Conservation (phyloP, 768 basidiomycete species). For the Mrakia hoshinonis region DNA sequence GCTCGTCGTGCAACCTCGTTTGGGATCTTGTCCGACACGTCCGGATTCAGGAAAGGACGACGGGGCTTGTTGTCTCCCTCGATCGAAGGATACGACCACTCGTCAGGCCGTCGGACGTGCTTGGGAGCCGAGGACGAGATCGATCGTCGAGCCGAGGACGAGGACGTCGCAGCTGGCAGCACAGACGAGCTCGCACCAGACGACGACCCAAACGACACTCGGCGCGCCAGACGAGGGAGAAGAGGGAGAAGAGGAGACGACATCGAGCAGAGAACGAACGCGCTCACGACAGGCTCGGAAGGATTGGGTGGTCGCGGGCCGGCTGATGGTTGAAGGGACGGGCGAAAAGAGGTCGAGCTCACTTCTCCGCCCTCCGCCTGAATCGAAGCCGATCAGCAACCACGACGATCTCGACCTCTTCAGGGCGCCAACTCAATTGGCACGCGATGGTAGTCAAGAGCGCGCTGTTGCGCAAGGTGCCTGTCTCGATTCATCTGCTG, state of each 20-base stretch:
- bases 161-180: neutral
- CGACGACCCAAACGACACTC: neutral
- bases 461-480: neutral
- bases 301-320: neutral
- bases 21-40: slow-evolving; percentile 21
- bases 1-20: slow-evolving; percentile 23
- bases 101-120: slow-evolving; percentile 18
- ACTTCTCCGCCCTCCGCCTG: neutral
- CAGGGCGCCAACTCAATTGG: no score
- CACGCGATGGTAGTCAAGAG: slow-evolving; percentile 4
- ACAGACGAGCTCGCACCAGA: neutral
- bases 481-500: slow-evolving; percentile 3
- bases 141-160: slow-evolving; percentile 5
- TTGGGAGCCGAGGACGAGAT: neutral
- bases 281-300: neutral
- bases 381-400: neutral
- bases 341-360: neutral
- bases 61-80: slow-evolving; percentile 28
- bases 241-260: neutral
- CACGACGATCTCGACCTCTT: neutral
- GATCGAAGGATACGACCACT: slow-evolving; percentile 27
- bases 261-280: neutral
- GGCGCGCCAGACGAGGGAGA: neutral
- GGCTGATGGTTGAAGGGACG: neutral
- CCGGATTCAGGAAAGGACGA: slow-evolving; percentile 27